Percentiles rank a stretch among this genome's conserved stretches.
phyloP scores from a whole-genome alignment of 306 rosid species.

The Corylus americana region DNA sequence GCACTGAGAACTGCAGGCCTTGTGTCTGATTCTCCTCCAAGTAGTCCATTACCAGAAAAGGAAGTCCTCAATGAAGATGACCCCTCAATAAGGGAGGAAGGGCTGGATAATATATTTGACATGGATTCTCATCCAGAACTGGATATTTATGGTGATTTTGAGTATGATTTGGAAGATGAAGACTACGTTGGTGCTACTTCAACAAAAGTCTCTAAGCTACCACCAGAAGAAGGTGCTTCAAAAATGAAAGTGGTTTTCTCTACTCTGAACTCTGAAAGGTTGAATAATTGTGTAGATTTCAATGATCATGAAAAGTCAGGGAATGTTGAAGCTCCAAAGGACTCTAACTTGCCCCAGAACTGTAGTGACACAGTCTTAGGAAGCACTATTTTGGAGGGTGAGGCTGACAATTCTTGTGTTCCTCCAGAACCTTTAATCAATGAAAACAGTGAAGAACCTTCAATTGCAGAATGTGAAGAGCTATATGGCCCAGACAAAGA shows the following conservation, averaged over 20 bases:
- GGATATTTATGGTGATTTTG: constrained; percentile 97
- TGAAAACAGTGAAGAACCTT: constrained; percentile 64
- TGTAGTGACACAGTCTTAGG: constrained; percentile 27
- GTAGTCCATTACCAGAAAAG: constrained; percentile 55
- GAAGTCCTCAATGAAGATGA: constrained; percentile 44
- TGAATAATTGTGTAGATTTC: constrained; percentile 36
- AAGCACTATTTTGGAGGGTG: constrained; percentile 35
- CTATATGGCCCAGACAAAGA: constrained; percentile 88
- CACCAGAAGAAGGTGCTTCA: constrained; percentile 57
- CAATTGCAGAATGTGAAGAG: constrained; percentile 77
- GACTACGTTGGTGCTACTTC: constrained; percentile 74
- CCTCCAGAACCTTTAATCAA: constrained; percentile 44
- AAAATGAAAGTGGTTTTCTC: constrained; percentile 89
- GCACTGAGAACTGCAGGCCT: constrained; percentile 94
- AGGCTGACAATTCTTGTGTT: constrained; percentile 47
- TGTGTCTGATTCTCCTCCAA: constrained; percentile 83
- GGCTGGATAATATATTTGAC: constrained; percentile 68
- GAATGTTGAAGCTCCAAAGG: constrained; percentile 40
- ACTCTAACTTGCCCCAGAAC: constrained; percentile 39
- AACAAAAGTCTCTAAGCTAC: constrained; percentile 45
- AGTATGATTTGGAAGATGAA: constrained; percentile 88
- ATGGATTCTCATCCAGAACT: constrained; percentile 68
- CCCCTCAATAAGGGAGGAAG: constrained; percentile 38
- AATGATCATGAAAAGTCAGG: constrained; percentile 36
- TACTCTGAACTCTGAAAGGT: constrained; percentile 51